Evolutionary conservation across 1,284 basidiomycete genomes (phyloP), one percentile per base, ranked within the genome.

Genomic region (Marasmius fiardii): DNA sequence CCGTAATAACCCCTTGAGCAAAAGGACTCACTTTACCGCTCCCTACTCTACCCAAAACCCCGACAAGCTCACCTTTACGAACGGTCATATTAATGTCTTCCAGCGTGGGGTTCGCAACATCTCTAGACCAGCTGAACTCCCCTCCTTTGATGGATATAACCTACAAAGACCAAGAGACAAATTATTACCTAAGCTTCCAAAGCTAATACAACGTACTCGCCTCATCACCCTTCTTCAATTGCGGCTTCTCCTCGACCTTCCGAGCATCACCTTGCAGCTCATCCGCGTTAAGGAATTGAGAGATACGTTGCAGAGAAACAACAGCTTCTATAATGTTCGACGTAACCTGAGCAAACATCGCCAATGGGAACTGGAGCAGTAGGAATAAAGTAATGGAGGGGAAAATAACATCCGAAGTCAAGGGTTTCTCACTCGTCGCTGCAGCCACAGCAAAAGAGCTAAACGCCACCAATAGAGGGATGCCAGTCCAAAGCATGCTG

Each of bases 391-490:
- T 90, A 53, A 98, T 93, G 0, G 93, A 88, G 3, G 95, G 95
- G 80, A 98, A 98, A 63, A 98, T 94, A 59, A 95, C 77, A 64
- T 97, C 93, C 1, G 91, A 85, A 0, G 95, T 98, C 4, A 98
- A 73, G 1, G 94, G 92, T 45, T 69, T 78, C 2, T 81, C 72
- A 2, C 86, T 87, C 0, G 86, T 84, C 20, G 79, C 67, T 0
- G 92, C 88, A 41, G 93, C 95, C 0, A 88, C 82, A 10, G 92
- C 86, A 65, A 98, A 94, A 0, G 93, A 92, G 54, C 88, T 86
- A 71, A 96, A 94, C 0, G 92, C 92, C 31, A 97, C 93, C 7
- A 95, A 75, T 16, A 90, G 60, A 2, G 87, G 88, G 51, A 91
- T 82, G 37, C 85, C 86, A 53, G 69, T 75, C 88, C 87, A 90